Base-by-base conservation (phyloP, 116 monocot species). In the Dioscorea cayenensis region DNA sequence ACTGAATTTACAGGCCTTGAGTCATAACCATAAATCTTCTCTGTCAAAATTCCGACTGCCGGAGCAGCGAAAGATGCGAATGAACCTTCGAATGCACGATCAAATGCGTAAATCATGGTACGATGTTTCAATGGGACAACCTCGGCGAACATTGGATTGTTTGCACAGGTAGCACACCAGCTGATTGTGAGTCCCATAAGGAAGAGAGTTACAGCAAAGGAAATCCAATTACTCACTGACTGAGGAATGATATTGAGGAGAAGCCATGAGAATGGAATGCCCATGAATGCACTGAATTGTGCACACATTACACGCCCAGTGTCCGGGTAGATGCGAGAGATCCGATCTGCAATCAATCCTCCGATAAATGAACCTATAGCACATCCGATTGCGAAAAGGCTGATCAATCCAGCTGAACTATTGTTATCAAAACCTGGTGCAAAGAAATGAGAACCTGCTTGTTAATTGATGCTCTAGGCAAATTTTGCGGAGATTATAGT, bases 131-230 rank as follows among this genome's bases (percentile, higher is more conserved):
- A 50, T 1, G 92, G 95, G 52, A 96, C 95, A 0, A 96, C 82
- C 77, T 89, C 95, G 2, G 95, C 95, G 50, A 92, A 96, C 76
- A 96, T 92, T 25, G 95, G 95, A 76, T 92, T 96, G 75, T 96
- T 96, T 6, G 90, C 89, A 73, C 92, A 87, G 23, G 84, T 75
- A 25, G 79, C 83, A 49, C 92, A 92, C 95, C 95, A 96, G 73
- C 95, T 96, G 76, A 96, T 92, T 6, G 90, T 79, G 12, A 87
- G 69, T 10, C 95, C 95, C 95, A 96, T 96, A 60, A 96, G 70
- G 68, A 92, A 82, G 59, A 96, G 87, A 2, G 89, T 89, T 16
- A 49, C 52, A 6, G 87, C 95, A 51, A 78, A 92, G 21, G 80
- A 27, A 7, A 49, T 10, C 85, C 83, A 85, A 71, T 65, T 87